Percentiles rank a stretch among this genome's conserved stretches.
These are phyloP conservation scores for Fusarium secorum DNA, from an alignment of 2,329 filamentous ascomycete species.

Conservation along the genomic window DNA sequence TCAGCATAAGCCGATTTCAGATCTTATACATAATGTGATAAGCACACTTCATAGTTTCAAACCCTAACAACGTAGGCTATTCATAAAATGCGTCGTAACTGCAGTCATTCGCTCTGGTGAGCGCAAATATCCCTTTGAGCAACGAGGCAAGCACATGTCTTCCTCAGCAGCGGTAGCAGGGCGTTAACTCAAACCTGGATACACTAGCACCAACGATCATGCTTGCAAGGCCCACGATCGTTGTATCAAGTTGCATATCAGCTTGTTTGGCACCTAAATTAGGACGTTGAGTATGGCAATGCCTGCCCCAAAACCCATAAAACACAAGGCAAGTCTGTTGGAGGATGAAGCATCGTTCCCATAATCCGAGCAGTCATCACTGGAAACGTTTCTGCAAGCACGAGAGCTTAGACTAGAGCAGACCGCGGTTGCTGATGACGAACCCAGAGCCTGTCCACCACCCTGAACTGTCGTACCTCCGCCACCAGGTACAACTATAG, in stretches of 20 bases:
- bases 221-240: not conserved
- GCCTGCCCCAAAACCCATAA: constrained; percentile 18
- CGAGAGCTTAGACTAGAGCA: constrained; percentile 63
- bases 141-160: not conserved
- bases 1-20: not conserved
- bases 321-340: constrained; percentile 7
- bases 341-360: constrained; percentile 27
- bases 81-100: constrained; percentile 18
- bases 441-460: constrained; percentile 49
- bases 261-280: not conserved
- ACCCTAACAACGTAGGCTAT: not conserved
- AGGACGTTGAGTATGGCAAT: constrained; percentile 22
- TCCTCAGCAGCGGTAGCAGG: not conserved
- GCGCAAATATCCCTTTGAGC: not conserved
- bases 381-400: constrained; percentile 58
- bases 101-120: not conserved
- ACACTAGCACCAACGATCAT: not conserved
- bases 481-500: constrained; percentile 62
- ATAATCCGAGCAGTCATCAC: constrained; percentile 49
- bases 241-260: not conserved
- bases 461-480: constrained; percentile 61
- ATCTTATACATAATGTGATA: constrained; percentile 17
- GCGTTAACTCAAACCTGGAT: not conserved
- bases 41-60: constrained; percentile 13
- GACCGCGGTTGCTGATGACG: constrained; percentile 59